phyloP scores from a whole-genome alignment of 2,329 filamentous ascomycete genomes.

The Penicillium polonicum region DNA sequence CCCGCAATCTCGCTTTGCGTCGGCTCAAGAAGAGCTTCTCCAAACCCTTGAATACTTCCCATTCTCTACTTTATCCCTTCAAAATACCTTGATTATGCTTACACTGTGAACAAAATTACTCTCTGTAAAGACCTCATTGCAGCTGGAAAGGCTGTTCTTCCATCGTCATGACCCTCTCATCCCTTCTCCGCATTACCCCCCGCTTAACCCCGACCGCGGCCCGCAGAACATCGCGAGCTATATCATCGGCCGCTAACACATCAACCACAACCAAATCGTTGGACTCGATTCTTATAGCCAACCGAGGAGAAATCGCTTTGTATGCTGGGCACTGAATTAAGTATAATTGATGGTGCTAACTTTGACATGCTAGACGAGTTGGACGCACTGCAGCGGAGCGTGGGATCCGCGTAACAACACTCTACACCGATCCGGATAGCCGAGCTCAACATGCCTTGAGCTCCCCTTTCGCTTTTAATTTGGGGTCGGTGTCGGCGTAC shows the following conservation, averaged over 20 bases:
- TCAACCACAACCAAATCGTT: conserved; percentile 40
- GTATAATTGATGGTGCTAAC: conserved; percentile 10
- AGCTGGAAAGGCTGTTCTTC: conserved; percentile 12
- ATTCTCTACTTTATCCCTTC: conserved; percentile 6
- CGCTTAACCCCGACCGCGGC: conserved; percentile 33
- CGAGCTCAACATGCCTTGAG: conserved; percentile 82
- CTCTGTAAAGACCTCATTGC: conserved; percentile 1
- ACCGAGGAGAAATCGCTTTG: conserved; percentile 93
- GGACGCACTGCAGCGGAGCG: conserved; percentile 82
- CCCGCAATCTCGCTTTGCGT: conserved; percentile 42
- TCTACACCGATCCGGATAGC: conserved; percentile 92
- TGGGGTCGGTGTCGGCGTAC: conserved; percentile 82
- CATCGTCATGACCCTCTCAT: conserved; percentile 37
- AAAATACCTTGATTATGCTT: conserved; percentile 11
- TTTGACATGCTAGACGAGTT: conserved; percentile 59
- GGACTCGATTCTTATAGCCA: conserved; percentile 88
- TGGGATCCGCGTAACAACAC: conserved; percentile 87
- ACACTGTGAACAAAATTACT: neutral
- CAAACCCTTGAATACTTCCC: conserved; percentile 10
- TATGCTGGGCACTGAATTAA: conserved; percentile 30
- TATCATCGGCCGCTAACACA: conserved; percentile 29
- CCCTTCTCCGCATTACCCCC: conserved; percentile 42
- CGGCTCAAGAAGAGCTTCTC: conserved; percentile 28
- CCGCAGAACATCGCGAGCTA: conserved; percentile 31
- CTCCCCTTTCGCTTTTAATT: conserved; percentile 77